These are phyloP conservation scores for Vigna unguiculata DNA, from an alignment of 306 rosid genomes.

Conservation along the genomic window DNA sequence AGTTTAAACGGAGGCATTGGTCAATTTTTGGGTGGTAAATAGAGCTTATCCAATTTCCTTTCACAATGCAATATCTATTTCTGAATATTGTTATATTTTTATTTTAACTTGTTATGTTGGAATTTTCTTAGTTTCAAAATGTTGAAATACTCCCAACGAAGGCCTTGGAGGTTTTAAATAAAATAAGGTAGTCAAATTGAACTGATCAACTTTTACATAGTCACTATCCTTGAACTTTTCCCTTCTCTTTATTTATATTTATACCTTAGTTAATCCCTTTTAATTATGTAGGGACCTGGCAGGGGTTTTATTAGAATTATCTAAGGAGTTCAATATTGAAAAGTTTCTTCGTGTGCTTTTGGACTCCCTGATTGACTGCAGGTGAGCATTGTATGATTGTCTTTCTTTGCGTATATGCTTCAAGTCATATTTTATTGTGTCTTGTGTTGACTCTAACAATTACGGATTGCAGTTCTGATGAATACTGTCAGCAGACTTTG, in stretches of 20 bases:
- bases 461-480: constrained; percentile 69
- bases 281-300: constrained; percentile 64
- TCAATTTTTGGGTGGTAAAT: constrained; percentile 10
- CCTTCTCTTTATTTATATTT: constrained; percentile 30
- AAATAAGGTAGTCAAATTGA: constrained; percentile 64
- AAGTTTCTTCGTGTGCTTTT: constrained; percentile 71
- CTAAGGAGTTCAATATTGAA: constrained; percentile 77
- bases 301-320: constrained; percentile 65
- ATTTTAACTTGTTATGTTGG: constrained; percentile 41
- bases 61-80: constrained; percentile 15
- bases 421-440: constrained; percentile 19
- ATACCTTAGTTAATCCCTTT: constrained; percentile 39
- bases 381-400: constrained; percentile 57
- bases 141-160: constrained; percentile 69
- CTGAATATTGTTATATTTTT: constrained; percentile 1
- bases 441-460: constrained; percentile 43
- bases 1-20: constrained; percentile 26
- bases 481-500: constrained; percentile 67
- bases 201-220: constrained; percentile 27
- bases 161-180: constrained; percentile 72
- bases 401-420: constrained; percentile 27
- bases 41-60: background rate
- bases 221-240: constrained; percentile 21
- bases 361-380: constrained; percentile 77
- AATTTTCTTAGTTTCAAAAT: constrained; percentile 68